Percentiles rank a stretch among this genome's conserved stretches.
These are phyloP conservation scores for Fusarium sp. DNA, from an alignment of 2,329 filamentous ascomycete genomes.

Conservation along the genomic window DNA sequence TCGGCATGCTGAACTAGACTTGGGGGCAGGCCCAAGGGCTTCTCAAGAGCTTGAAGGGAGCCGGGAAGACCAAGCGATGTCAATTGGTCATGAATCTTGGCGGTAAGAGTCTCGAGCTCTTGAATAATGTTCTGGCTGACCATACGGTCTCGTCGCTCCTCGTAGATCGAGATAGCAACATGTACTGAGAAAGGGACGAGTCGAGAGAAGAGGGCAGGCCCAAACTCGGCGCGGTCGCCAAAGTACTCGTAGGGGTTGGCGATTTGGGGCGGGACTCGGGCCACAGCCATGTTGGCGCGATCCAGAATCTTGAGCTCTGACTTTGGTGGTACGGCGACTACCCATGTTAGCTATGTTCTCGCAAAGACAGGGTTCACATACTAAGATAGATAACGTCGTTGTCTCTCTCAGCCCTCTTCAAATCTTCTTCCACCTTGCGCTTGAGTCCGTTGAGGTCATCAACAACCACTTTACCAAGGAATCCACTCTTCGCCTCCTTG, in stretches of 20 bases:
- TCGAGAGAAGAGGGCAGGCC: slow-evolving; percentile 88
- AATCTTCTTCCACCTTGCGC: slow-evolving; percentile 84
- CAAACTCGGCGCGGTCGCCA: slow-evolving; percentile 85
- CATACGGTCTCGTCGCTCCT: slow-evolving; percentile 89
- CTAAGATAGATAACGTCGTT: slow-evolving; percentile 96
- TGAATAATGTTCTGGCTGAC: slow-evolving; percentile 91
- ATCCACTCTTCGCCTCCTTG: slow-evolving; percentile 81
- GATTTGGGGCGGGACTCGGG: slow-evolving; percentile 86
- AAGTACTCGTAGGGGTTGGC: slow-evolving; percentile 85
- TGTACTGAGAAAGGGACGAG: slow-evolving; percentile 97
- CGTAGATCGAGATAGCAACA: slow-evolving; percentile 94
- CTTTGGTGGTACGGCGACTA: slow-evolving; percentile 86
- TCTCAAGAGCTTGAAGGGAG: slow-evolving; percentile 93
- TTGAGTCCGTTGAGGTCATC: slow-evolving; percentile 89
- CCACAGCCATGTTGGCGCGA: slow-evolving; percentile 88
- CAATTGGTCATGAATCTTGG: slow-evolving; percentile 83
- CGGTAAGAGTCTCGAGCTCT: slow-evolving; percentile 86
- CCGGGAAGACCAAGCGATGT: slow-evolving; percentile 90
- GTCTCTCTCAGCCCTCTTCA: slow-evolving; percentile 95
- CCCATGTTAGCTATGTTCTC: slow-evolving; percentile 49
- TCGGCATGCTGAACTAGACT: slow-evolving; percentile 91
- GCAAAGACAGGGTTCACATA: slow-evolving; percentile 55
- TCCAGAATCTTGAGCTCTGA: slow-evolving; percentile 89
- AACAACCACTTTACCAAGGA: slow-evolving; percentile 85
- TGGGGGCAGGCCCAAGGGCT: slow-evolving; percentile 90